Evolutionary conservation across 2,329 filamentous ascomycete species (phyloP).

Genomic region (Metarhizium guizhouense): DNA sequence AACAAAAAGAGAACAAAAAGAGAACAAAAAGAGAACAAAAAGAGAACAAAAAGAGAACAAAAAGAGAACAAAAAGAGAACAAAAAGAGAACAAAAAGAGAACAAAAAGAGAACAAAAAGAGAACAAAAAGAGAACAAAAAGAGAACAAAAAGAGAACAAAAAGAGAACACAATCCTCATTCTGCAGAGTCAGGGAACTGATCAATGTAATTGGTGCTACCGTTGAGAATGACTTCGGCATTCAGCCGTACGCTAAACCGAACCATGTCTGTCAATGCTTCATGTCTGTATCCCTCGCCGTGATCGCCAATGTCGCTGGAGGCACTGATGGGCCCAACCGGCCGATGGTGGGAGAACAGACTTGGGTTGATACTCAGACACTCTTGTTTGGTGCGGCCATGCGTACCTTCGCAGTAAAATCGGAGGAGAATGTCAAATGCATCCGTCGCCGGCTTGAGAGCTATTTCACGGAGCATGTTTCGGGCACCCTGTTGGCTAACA

Average conservation of each 20-base stretch:
- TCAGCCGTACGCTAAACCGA: conserved; percentile 31
- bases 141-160: too few relatives aligned
- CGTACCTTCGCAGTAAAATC: conserved; percentile 35
- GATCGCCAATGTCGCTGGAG: conserved; percentile 28
- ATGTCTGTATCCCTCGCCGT: conserved; percentile 21
- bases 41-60: too few relatives aligned
- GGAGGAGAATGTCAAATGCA: conserved; percentile 35
- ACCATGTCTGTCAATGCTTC: conserved; percentile 25
- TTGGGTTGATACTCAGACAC: conserved; percentile 32
- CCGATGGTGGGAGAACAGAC: conserved; percentile 36
- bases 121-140: too few relatives aligned
- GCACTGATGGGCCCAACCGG: conserved; percentile 24
- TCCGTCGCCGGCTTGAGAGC: conserved; percentile 29
- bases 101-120: too few relatives aligned
- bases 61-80: too few relatives aligned
- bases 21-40: too few relatives aligned
- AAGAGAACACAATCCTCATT: too few relatives aligned
- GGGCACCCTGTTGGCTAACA: conserved; percentile 33
- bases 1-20: too few relatives aligned
- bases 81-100: too few relatives aligned
- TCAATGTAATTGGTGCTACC: conserved; percentile 21
- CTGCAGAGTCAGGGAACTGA: conserved; percentile 4
- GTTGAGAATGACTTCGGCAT: conserved; percentile 27
- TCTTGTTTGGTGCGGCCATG: conserved; percentile 24
- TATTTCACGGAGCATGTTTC: conserved; percentile 32